A percentile compares a stretch with the other conserved stretches of the same genome.
These are phyloP conservation scores for Gyromitra esculenta DNA, from an alignment of 2,329 filamentous ascomycete genomes.

Conservation along the genomic window DNA sequence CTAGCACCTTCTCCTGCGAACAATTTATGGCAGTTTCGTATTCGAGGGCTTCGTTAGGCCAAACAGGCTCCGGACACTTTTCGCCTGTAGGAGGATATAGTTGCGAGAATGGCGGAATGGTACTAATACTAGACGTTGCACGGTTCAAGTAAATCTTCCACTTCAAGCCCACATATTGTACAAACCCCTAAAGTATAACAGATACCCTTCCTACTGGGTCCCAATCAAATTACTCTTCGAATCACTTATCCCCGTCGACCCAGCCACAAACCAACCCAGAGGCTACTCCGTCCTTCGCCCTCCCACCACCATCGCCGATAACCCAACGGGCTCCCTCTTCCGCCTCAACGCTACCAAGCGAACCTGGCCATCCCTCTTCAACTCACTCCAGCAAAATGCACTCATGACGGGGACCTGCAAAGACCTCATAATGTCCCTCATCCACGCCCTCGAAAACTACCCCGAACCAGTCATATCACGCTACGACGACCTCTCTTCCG, in stretches of 20 bases:
- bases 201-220: slow-evolving; percentile 55
- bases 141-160: slow-evolving; percentile 50
- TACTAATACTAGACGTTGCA: slow-evolving; percentile 54
- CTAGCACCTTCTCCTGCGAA: slow-evolving; percentile 40
- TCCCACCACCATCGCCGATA: neutral
- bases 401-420: slow-evolving; percentile 16
- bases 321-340: slow-evolving; percentile 38
- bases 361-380: slow-evolving; percentile 48
- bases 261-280: slow-evolving; percentile 50
- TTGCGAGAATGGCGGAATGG: slow-evolving; percentile 53
- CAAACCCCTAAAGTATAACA: slow-evolving; percentile 12
- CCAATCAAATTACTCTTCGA: slow-evolving; percentile 51
- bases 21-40: slow-evolving; percentile 54
- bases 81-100: slow-evolving; percentile 55
- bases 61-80: slow-evolving; percentile 54
- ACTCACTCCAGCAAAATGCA: slow-evolving; percentile 16
- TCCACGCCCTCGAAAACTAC: slow-evolving; percentile 23
- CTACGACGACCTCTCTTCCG: slow-evolving; percentile 20
- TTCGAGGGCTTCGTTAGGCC: slow-evolving; percentile 53
- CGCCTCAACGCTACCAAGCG: slow-evolving; percentile 50
- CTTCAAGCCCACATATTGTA: neutral
- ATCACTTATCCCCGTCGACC: slow-evolving; percentile 48
- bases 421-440: slow-evolving; percentile 30
- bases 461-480: slow-evolving; percentile 39
- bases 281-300: slow-evolving; percentile 52